Conservation (phyloP, 345 rosid species). For the Aquilaria sinensis region DNA sequence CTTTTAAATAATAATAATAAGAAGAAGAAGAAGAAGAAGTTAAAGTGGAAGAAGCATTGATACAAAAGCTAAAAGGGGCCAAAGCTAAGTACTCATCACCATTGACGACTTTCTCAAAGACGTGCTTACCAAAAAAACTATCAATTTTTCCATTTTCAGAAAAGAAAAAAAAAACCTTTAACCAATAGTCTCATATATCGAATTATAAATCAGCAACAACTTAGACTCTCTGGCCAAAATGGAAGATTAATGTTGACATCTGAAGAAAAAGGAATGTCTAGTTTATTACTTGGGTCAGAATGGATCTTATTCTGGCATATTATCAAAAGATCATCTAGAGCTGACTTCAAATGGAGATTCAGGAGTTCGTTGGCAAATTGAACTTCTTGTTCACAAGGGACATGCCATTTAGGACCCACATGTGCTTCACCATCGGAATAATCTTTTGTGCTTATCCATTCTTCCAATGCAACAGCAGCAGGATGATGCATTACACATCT, state of each 20-base stretch:
- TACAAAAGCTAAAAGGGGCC: no score
- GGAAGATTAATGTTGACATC: no score
- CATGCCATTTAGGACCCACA: constrained; percentile 74
- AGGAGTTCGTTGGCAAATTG: constrained; percentile 95
- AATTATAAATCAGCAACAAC: no score
- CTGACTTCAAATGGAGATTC: constrained; percentile 78
- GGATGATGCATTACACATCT: constrained; percentile 81
- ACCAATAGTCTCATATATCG: no score
- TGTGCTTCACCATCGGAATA: constrained; percentile 42
- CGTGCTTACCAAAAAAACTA: neutral
- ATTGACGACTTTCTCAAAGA: constrained; percentile 1
- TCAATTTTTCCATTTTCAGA: neutral
- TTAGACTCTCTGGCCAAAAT: no score
- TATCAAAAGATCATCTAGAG: constrained; percentile 76
- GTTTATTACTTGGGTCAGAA: constrained; percentile 68
- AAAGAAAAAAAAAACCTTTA: constrained; percentile 1
- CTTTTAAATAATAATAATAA: neutral
- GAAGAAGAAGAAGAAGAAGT: neutral
- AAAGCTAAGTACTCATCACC: constrained; percentile 1
- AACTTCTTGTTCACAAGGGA: constrained; percentile 77
- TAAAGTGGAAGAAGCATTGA: no score
- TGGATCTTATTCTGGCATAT: constrained; percentile 76
- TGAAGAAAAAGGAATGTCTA: neutral
- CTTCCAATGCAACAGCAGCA: constrained; percentile 72
- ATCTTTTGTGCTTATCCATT: constrained; percentile 93